A percentile compares a stretch with the other conserved stretches of the same genome.
These are phyloP conservation scores for Fomitopsis pinicola DNA, from an alignment of 1,284 basidiomycete genomes.

Conservation along the genomic window DNA sequence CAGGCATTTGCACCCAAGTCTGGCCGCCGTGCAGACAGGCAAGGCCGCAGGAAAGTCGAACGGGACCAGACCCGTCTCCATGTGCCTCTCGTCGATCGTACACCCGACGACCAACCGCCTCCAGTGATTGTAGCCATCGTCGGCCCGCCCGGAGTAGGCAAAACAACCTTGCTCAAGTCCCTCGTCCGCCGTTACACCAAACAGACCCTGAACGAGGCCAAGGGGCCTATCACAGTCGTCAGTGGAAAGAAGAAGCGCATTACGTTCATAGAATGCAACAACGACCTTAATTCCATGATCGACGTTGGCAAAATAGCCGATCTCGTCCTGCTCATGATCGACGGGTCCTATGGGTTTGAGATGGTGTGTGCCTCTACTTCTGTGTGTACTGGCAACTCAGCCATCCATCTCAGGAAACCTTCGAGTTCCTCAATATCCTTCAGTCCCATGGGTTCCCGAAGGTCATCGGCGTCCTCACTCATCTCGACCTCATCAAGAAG, in stretches of 20 bases:
- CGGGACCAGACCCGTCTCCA: conserved; percentile 93
- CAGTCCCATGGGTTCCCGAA: conserved; percentile 98
- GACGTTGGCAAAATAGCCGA: conserved; percentile 97
- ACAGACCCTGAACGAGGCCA: conserved; percentile 86
- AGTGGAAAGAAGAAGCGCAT: conserved; percentile 88
- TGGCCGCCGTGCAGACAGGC: conserved; percentile 81
- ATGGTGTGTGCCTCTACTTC: conserved; percentile 61
- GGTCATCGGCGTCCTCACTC: conserved; percentile 94
- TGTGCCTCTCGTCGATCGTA: conserved; percentile 93
- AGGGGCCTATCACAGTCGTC: conserved; percentile 96
- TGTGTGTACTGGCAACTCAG: background rate
- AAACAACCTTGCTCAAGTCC: conserved; percentile 91
- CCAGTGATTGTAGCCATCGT: conserved; percentile 97
- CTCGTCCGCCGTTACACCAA: conserved; percentile 93
- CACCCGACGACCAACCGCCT: conserved; percentile 88
- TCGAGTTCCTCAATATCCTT: conserved; percentile 97
- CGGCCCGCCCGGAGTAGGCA: conserved; percentile 95
- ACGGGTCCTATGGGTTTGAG: conserved; percentile 97
- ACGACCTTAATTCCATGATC: conserved; percentile 97
- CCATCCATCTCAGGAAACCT: conserved; percentile 76
- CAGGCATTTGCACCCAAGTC: conserved; percentile 95
- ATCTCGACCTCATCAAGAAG: conserved; percentile 97
- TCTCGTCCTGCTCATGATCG: conserved; percentile 95
- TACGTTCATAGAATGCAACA: conserved; percentile 97
- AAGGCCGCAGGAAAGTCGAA: conserved; percentile 89